Evolutionary conservation across 805 yeast genomes (phyloP), one percentile per base, ranked within the genome.

Genomic region (Pichia scutulata): DNA sequence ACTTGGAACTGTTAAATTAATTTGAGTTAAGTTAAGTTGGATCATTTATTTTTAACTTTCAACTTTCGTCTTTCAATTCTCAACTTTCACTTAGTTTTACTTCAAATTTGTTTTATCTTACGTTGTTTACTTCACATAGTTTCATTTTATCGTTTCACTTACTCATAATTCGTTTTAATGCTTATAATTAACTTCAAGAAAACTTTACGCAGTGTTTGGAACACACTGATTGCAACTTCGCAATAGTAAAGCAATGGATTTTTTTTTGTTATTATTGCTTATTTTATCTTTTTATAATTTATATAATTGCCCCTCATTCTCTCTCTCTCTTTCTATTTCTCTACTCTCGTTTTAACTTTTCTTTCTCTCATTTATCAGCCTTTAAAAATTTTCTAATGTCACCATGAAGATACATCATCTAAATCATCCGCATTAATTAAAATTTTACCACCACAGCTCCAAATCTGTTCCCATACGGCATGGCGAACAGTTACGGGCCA

Each of bases 361-460:
- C 18, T 23, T 19, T 43, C 25, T 39, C 5, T 30, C 4, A 28
- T 7, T 28, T 28, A 7, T 28, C 14, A 28, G 10, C n/a, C 19
- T 33, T 33, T n/a, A n/a, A n/a, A n/a, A n/a, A n/a, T n/a, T n/a
- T 28, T 7, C 33, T 28, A 28, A 33, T 16, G n/a, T 40, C n/a
- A 40, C 42, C 42, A 40, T 16, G 22, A 22, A 4, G n/a, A 40
- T 21, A 24, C 33, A 2, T 56, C 55, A 14, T 64, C 59, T 13
- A 85, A 64, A 56, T 82, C 83, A 61, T 85, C 89, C 1, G 78
- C 80, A 59, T 84, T 84, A 40, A 85, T 60, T 51, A 78, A 70
- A 59, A 84, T 89, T 19, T 77, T 71, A 2, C 81, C 82, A 14
- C 70, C 52, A 18, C 64, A 67, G 4, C 30, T 18, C 42, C 72